These are phyloP conservation scores for Auriscalpium orientale DNA, from an alignment of 768 basidiomycete species.

Conservation along the genomic window DNA sequence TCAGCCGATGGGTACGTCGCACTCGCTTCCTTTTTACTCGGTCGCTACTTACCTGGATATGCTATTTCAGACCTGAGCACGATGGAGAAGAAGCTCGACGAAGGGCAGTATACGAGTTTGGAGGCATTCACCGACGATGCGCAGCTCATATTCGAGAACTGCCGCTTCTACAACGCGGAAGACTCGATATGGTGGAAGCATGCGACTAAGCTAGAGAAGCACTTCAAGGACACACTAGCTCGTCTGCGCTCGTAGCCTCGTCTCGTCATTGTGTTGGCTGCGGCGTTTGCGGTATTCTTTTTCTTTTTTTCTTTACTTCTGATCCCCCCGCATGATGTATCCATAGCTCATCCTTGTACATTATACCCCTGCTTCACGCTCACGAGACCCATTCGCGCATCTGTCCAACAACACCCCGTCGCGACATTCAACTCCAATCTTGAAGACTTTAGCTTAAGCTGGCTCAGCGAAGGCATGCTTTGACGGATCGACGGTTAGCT, in stretches of 20 bases:
- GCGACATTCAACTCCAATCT: no score
- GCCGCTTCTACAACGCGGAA: slow-evolving; percentile 81
- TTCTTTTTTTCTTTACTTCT: background rate
- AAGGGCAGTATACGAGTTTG: slow-evolving; percentile 72
- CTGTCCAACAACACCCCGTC: no score
- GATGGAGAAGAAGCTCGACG: slow-evolving; percentile 86
- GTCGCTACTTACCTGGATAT: background rate
- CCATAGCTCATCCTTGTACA: no score
- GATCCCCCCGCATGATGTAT: no score
- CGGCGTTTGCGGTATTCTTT: background rate
- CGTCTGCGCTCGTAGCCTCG: slow-evolving; percentile 9
- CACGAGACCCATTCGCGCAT: no score
- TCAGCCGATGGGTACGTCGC: slow-evolving; percentile 80
- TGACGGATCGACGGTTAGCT: no score
- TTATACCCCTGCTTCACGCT: no score
- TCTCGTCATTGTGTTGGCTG: background rate
- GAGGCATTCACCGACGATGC: slow-evolving; percentile 74
- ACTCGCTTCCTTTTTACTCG: slow-evolving; percentile 1
- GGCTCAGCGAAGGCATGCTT: no score
- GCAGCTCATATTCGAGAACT: slow-evolving; percentile 83
- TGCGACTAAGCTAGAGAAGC: slow-evolving; percentile 78
- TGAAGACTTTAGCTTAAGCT: no score
- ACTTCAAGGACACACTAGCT: slow-evolving; percentile 48
- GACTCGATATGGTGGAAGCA: slow-evolving; percentile 73
- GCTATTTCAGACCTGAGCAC: slow-evolving; percentile 63